phyloP scores from a whole-genome alignment of 176 grass and related monocot species.

The Cenchrus fungigraminus region DNA sequence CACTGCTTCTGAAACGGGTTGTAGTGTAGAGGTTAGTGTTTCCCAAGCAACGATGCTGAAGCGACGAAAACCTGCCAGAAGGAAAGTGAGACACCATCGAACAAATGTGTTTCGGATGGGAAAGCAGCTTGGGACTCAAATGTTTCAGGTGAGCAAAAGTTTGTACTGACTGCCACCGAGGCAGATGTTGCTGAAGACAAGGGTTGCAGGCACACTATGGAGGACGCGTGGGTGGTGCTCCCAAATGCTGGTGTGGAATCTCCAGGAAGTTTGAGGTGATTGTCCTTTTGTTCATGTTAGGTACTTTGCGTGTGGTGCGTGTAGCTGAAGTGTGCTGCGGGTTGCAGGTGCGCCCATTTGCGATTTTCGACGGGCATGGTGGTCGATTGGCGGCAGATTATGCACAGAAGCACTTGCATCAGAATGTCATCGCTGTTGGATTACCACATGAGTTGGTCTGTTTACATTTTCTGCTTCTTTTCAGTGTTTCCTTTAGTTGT shows the following conservation, averaged over 20 bases:
- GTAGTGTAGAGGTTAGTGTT: neutral
- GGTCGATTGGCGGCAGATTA: conserved; percentile 81
- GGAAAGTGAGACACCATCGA: neutral
- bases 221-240: conserved; percentile 85
- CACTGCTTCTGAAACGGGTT: conserved; percentile 24
- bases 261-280: conserved; percentile 68
- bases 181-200: conserved; percentile 82
- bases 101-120: conserved; percentile 13
- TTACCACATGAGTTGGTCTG: conserved; percentile 99
- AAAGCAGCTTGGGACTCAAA: conserved; percentile 32
- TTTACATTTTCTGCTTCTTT: conserved; percentile 55
- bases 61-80: conserved; percentile 8
- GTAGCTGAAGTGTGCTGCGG: conserved; percentile 10
- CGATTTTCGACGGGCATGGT: conserved; percentile 90
- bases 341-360: conserved; percentile 78
- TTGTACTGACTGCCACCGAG: conserved; percentile 53
- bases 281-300: conserved; percentile 23
- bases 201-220: conserved; percentile 86
- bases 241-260: conserved; percentile 48
- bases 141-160: conserved; percentile 16
- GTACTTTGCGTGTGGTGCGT: neutral
- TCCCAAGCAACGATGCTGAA: conserved; percentile 36
- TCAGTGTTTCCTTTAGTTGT: conserved; percentile 1
- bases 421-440: conserved; percentile 79
- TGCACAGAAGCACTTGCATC: conserved; percentile 79